Base-by-base conservation (phyloP, 768 basidiomycete genomes). In the Leccinum ochraceum region DNA sequence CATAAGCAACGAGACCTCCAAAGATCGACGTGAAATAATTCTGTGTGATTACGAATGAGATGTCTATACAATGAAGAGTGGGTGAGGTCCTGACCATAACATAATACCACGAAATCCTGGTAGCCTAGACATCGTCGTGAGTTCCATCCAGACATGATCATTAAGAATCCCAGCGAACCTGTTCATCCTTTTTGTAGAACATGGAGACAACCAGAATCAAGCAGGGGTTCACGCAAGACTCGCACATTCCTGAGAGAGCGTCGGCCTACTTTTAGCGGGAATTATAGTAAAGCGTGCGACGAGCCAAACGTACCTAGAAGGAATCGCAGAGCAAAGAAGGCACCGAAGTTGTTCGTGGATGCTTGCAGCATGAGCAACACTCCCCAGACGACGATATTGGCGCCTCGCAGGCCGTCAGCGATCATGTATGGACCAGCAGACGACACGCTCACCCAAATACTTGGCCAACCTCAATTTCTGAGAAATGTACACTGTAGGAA, bases 151-250 rank as follows among this genome's bases (percentile, higher is more conserved):
- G 16, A 14, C 44, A 22, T 46, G 32, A 17, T 4, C 4, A n/a
- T 20, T 5, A 24, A 8, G 17, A 20, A 37, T 20, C 6, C 17
- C 50, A 17, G 8, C 65, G 34, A 50, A 78, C 82, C 76, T 88
- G 86, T 64, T 87, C 86, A 54, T 85, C 76, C 72, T 87, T 87
- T 76, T 83, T 85, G 74, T 87, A 88, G 67, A 87, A 88, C 82
- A 86, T 85, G 10, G 84, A 81, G 46, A 87, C 79, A 42, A 87
- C 79, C 55, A 87, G 72, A 70, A 88, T 83, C 36, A 88, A 74
- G 64, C 80, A 83, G 0, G 87, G 87, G 5, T 84, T 80, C 14
- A 87, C 87, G 65, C 86, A 86, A 62, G 79, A 80, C 69, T 89
- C 87, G 66, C 83, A 83, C 86, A 87, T 86, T 42, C 86, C 86